phyloP scores from a whole-genome alignment of 202 grass and related monocot genomes.

The Brachypodium distachyon region DNA sequence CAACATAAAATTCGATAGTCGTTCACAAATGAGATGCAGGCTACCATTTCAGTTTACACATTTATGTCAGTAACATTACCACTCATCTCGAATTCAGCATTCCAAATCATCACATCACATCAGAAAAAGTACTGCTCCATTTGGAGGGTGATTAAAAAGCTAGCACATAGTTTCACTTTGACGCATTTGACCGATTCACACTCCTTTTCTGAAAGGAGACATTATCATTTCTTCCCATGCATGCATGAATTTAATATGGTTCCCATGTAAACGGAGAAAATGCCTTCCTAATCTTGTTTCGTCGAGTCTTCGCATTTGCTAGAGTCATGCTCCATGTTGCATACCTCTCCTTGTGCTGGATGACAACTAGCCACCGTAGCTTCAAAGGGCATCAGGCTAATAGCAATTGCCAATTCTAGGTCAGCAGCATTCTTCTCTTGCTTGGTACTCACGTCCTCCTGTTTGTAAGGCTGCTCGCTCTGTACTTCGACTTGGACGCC shows the following conservation, averaged over 20 bases:
- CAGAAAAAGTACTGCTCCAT: not conserved
- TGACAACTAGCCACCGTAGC: not conserved
- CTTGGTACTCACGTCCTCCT: not conserved
- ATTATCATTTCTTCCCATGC: not conserved
- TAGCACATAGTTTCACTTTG: too few species aligned
- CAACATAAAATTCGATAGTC: not conserved
- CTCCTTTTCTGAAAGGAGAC: not conserved
- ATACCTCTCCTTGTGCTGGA: not conserved
- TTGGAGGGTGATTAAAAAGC: not conserved
- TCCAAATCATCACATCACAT: not conserved
- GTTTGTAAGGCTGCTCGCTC: not conserved
- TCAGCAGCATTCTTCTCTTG: constrained; percentile 27
- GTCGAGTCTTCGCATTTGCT: not conserved
- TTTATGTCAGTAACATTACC: not conserved
- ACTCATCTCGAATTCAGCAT: not conserved
- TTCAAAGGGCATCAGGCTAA: constrained; percentile 33
- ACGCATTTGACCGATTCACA: too few species aligned
- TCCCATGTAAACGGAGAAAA: not conserved
- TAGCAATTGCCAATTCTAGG: constrained; percentile 32
- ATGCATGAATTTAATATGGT: not conserved
- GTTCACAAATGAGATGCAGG: not conserved
- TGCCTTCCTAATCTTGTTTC: not conserved
- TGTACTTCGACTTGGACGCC: not conserved
- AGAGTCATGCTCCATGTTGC: not conserved
- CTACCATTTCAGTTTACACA: not conserved